phyloP scores from a whole-genome alignment of 139 green algal species.

The Micractinium conductrix region DNA sequence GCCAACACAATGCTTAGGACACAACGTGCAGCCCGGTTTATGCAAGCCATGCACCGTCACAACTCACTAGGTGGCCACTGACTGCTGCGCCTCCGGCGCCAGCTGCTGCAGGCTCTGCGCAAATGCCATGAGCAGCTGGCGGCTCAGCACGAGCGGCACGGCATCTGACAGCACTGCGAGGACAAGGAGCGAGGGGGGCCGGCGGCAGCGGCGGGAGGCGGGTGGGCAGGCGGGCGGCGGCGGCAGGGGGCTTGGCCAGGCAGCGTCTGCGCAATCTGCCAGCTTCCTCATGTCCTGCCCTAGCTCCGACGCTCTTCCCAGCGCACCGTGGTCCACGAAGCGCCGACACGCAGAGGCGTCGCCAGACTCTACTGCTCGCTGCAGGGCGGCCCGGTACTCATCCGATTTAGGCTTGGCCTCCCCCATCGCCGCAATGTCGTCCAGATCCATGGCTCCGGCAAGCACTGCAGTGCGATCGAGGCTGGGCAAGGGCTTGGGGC shows the following conservation, averaged over 20 bases:
- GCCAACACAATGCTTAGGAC: too few species aligned
- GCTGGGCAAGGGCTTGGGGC: background rate
- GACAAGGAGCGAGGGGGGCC: background rate
- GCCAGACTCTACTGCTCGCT: constrained; percentile 34
- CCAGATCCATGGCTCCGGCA: constrained; percentile 33
- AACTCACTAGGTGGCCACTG: constrained; percentile 75
- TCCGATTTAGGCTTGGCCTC: constrained; percentile 72
- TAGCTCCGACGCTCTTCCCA: too few species aligned
- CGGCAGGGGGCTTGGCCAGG: background rate
- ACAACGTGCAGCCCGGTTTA: too few species aligned
- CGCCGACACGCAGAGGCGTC: constrained; percentile 45
- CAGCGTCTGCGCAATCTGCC: background rate
- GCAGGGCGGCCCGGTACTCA: constrained; percentile 65
- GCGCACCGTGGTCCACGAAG: constrained; percentile 85
- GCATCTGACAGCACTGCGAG: constrained; percentile 82
- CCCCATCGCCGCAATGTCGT: constrained; percentile 44
- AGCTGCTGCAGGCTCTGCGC: constrained; percentile 67
- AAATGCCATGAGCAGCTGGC: constrained; percentile 75
- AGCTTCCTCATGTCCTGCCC: too few species aligned
- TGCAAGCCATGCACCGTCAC: too few species aligned
- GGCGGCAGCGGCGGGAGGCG: background rate
- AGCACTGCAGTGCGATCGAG: background rate
- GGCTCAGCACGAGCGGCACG: constrained; percentile 83
- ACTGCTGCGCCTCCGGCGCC: constrained; percentile 67
- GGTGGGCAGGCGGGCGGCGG: background rate